A percentile compares a stretch with the other conserved stretches of the same genome.
These are phyloP conservation scores for Cladophialophora psammophila DNA, from an alignment of 2,329 filamentous ascomycete genomes.

Conservation along the genomic window DNA sequence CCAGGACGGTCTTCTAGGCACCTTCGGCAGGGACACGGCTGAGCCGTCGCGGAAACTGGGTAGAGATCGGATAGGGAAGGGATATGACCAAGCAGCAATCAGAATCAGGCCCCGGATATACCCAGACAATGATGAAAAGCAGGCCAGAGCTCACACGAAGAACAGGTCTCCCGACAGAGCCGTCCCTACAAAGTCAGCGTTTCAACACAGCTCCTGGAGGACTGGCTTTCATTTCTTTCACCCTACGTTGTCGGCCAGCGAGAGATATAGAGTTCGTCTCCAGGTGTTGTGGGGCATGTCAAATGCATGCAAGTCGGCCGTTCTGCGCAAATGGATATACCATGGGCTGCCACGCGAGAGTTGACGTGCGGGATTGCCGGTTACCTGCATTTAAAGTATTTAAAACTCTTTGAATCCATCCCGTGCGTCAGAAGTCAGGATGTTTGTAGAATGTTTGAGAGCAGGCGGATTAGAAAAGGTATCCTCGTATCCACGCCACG, in stretches of 20 bases:
- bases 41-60: slow-evolving; percentile 19
- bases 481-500: neutral
- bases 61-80: slow-evolving; percentile 5
- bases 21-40: slow-evolving; percentile 20
- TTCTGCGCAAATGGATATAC: neutral
- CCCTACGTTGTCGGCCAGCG: neutral
- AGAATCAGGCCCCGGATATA: neutral
- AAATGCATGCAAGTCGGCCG: neutral
- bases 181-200: neutral
- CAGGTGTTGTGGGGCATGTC: neutral
- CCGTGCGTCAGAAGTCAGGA: neutral
- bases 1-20: slow-evolving; percentile 4
- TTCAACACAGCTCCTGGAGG: neutral
- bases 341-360: slow-evolving; percentile 5
- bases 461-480: neutral
- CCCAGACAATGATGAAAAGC: neutral
- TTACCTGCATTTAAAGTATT: slow-evolving; percentile 15
- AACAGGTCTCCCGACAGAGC: neutral
- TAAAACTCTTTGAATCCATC: slow-evolving; percentile 4
- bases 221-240: neutral
- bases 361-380: slow-evolving; percentile 15
- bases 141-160: neutral
- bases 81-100: slow-evolving; percentile 15
- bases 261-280: neutral
- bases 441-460: neutral